Evolutionary conservation across 305 asterid species (phyloP).

Genomic region (Ruellia speciosa): DNA sequence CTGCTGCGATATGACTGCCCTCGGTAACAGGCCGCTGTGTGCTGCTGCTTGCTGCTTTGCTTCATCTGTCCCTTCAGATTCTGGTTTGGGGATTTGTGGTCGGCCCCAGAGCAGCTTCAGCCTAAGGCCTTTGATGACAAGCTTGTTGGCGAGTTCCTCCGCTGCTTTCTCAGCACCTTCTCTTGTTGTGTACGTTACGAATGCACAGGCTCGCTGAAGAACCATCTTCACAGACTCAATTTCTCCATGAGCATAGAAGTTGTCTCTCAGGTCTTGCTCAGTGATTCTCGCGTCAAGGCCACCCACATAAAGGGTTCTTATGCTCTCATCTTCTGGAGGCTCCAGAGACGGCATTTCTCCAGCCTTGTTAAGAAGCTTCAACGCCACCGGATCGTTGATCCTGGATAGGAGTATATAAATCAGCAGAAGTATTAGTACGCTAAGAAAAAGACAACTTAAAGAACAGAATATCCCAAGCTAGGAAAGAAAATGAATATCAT

Average conservation of each 20-base stretch:
- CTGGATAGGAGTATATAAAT: conserved; percentile 30
- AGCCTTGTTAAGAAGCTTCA: conserved; percentile 82
- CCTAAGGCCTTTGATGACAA: conserved; percentile 78
- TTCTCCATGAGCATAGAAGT: conserved; percentile 88
- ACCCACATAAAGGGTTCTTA: conserved; percentile 85
- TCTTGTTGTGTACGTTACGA: conserved; percentile 83
- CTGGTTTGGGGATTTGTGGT: conserved; percentile 61
- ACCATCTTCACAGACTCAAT: conserved; percentile 86
- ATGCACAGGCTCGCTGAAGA: conserved; percentile 84
- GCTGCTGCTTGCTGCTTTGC: conserved; percentile 66
- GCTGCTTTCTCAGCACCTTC: conserved; percentile 97
- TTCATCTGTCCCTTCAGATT: conserved; percentile 59
- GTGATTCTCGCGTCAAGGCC: conserved; percentile 75
- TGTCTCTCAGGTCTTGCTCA: conserved; percentile 84
- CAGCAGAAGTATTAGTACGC: neutral
- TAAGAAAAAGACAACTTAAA: neutral
- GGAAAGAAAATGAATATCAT: too few relatives aligned
- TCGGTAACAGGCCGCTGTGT: conserved; percentile 76
- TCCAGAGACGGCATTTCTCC: conserved; percentile 97
- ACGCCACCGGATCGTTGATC: conserved; percentile 87
- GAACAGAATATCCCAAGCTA: too few relatives aligned
- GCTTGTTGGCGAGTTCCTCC: conserved; percentile 77
- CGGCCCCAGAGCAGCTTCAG: conserved; percentile 90
- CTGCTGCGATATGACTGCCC: conserved; percentile 87
- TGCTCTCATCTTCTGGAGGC: conserved; percentile 90